Evolutionary conservation across 805 yeast species (phyloP), one percentile per base, ranked within the genome.

Genomic region (Suhomyces kilbournensis): DNA sequence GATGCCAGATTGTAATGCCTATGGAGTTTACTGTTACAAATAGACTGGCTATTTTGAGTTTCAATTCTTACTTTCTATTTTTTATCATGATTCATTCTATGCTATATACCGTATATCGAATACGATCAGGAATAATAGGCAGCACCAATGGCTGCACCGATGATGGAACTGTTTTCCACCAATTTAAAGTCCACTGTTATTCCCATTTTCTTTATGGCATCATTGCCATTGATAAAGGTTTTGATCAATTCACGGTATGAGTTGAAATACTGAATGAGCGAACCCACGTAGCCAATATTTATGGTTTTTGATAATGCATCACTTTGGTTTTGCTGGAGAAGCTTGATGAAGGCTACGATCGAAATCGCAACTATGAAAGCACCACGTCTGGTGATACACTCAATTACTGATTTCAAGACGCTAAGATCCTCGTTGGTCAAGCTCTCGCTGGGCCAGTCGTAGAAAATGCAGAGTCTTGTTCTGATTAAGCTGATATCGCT

Each of bases 121-220:
- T 38, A 38, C 42, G 42, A 14, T 44, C 30, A 46, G n/a, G 47
- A 32, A 40, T 55, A 57, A 47, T 55, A 56, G 22, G 78, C 78
- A 19, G 84, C 83, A 15, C 81, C 80, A 44, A 81, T 75, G 10
- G 82, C 84, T 25, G 83, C 81, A 4, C 85, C 85, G 28, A 79
- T 66, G 7, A 81, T 67, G 14, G 81, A 75, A 49, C 82, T 77
- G 55, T 80, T 71, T 15, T 73, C 75, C 25, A 79, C 66, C 44
- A 70, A 66, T 49, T 63, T 67, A 47, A 81, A 68, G 20, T 67
- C 66, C 14, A 80, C 68, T n/a, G 54, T 50, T 7, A 68, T 65
- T 9, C 74, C 67, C 52, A 68, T 59, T 2, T 60, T 50, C 25
- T 55, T 50, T 3, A 63, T 58, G 14, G 58, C 63, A 4, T 62